phyloP scores from a whole-genome alignment of 2,329 filamentous ascomycete genomes.

The Leptographium wingfieldii region DNA sequence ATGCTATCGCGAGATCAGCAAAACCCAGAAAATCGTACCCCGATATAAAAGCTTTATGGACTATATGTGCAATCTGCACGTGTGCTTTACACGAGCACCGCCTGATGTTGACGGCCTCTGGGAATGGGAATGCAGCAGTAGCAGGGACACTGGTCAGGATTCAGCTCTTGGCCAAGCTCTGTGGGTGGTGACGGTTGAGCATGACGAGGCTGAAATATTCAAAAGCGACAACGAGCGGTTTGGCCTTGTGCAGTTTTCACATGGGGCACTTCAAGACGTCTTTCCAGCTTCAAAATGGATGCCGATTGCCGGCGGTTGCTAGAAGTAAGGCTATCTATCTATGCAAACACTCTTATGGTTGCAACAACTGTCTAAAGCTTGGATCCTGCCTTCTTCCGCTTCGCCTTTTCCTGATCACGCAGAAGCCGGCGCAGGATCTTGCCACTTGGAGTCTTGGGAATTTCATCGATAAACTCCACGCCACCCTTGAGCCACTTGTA shows the following conservation, averaged over 20 bases:
- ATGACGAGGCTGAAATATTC: conserved; percentile 8
- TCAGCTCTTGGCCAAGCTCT: background rate
- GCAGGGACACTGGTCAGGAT: background rate
- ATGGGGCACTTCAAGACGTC: conserved; percentile 6
- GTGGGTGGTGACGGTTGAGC: conserved; percentile 6
- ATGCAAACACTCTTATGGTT: background rate
- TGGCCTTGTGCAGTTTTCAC: conserved; percentile 1
- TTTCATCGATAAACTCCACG: conserved; percentile 50
- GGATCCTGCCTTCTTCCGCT: conserved; percentile 1
- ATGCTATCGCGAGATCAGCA: conserved; percentile 6
- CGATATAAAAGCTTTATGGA: conserved; percentile 9
- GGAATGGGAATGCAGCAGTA: background rate
- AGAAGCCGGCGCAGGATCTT: conserved; percentile 61
- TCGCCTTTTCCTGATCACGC: conserved; percentile 49
- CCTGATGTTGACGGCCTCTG: background rate
- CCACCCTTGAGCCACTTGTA: conserved; percentile 56
- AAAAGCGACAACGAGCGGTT: background rate
- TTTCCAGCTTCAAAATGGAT: background rate
- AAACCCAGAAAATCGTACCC: conserved; percentile 3
- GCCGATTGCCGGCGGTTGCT: background rate
- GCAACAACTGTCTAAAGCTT: conserved; percentile 2
- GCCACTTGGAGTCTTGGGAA: conserved; percentile 63
- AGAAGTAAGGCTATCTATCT: background rate
- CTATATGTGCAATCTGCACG: conserved; percentile 10
- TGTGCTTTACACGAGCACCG: conserved; percentile 5